These are phyloP conservation scores for Pseudogymnoascus sp. DNA, from an alignment of 2,329 filamentous ascomycete species.

Conservation along the genomic window DNA sequence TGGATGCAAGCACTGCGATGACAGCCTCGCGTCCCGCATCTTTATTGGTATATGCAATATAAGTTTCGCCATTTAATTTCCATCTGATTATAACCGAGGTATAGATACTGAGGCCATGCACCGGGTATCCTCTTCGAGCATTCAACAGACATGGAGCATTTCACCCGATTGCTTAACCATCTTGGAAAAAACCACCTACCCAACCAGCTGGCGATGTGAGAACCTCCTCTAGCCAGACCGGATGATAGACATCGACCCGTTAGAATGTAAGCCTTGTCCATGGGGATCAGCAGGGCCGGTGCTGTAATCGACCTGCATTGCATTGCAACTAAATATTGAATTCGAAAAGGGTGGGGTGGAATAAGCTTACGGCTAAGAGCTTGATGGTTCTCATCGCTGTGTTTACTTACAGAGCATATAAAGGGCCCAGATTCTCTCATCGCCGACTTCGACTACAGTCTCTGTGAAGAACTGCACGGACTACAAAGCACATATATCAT, in stretches of 20 bases:
- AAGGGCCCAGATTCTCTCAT: background rate
- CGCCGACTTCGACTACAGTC: background rate
- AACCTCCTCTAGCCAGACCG: background rate
- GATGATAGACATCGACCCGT: background rate
- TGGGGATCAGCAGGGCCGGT: background rate
- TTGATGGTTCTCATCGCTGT: background rate
- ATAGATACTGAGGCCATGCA: background rate
- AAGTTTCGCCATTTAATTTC: background rate
- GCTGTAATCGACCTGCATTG: background rate
- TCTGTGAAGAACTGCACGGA: background rate
- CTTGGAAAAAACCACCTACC: background rate
- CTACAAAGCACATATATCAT: background rate
- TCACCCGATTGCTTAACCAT: background rate
- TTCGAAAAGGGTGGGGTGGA: background rate
- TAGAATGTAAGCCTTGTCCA: background rate
- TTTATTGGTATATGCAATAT: background rate
- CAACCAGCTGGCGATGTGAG: background rate
- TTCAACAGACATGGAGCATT: background rate
- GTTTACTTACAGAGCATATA: background rate
- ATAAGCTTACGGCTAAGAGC: background rate
- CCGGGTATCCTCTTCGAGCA: background rate
- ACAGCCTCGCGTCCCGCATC: background rate
- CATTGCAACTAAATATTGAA: background rate
- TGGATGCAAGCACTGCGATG: background rate
- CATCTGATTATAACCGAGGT: background rate